phyloP scores from a whole-genome alignment of 192 early-diverging fungal genomes.

The Glomus cerebriforme region DNA sequence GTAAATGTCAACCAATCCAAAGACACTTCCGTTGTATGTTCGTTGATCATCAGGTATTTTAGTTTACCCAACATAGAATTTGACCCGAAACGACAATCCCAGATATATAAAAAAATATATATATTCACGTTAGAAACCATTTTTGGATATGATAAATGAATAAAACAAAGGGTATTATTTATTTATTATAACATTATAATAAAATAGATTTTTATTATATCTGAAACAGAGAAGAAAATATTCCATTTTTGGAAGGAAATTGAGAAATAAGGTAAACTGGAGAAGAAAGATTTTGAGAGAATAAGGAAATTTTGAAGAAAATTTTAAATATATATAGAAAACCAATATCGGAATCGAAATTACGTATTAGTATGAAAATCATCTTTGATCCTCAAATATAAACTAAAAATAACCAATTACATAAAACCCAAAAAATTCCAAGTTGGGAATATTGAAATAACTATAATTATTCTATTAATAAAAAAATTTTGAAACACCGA shows the following conservation, averaged over 20 bases:
- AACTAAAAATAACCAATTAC: too few relatives aligned
- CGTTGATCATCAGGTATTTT: background rate
- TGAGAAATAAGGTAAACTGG: background rate
- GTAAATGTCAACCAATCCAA: background rate
- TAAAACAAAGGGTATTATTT: background rate
- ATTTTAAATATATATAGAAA: background rate
- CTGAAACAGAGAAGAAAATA: background rate
- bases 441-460: too few relatives aligned
- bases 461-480: too few relatives aligned
- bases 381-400: background rate
- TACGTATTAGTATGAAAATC: background rate
- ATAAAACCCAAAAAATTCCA: too few relatives aligned
- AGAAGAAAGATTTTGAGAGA: background rate
- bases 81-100: background rate
- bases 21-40: background rate
- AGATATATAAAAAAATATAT: background rate
- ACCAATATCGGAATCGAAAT: background rate
- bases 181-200: background rate
- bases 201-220: background rate
- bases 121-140: background rate
- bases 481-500: too few relatives aligned
- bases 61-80: constrained; percentile 27
- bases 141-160: background rate
- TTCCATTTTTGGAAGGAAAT: background rate
- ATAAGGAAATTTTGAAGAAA: background rate